Base-by-base conservation (phyloP, 148 eudicot genomes). In the Heliosperma pusillum region DNA sequence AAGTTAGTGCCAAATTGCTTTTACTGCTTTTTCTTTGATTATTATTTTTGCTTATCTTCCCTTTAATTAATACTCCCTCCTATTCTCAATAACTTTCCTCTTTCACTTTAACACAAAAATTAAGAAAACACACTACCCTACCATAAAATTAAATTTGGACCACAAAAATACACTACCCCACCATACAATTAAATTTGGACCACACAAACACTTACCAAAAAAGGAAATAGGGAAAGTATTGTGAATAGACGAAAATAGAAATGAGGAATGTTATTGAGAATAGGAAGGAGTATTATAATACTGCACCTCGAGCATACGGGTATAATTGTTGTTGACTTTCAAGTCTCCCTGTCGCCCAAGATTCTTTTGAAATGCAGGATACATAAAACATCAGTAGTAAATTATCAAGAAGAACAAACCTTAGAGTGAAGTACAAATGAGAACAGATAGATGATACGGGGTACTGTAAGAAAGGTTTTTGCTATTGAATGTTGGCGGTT, bases 1-100 rank as follows among this genome's bases (percentile, higher is more conserved):
- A 93, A 84, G 80, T 78, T 55, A 76, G 80, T 58, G 58, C 64
- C 20, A 62, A n/a, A 74, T 53, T 52, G 58, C 11, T 11, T 66
- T 22, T 33, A 24, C 67, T 69, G 13, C 44, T 69, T 65, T 42
- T 11, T 22, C n/a, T 30, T 21, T 40, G 0, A 36, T 21, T 53
- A 66, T 64, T 36, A 10, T 15, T 57, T 64, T 13, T 21, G n/a
- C 44, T 45, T 66, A 63, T 56, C 33, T 57, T 17, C 36, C 29
- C 3, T n/a, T 66, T 57, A 11, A 19, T 13, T 50, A 16, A 13
- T 50, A 40, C 44, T 40, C 44, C 44, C 44, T 40, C 44, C 7
- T 7, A 40, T 40, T 7, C 44, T 40, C 44, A 40, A 40, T 40
- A 3, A n/a, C 44, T 40, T 40, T 40, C n/a, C n/a, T n/a, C n/a